These are phyloP conservation scores for Cyclanthera cordifolia DNA, from an alignment of 306 rosid species.

Conservation along the genomic window DNA sequence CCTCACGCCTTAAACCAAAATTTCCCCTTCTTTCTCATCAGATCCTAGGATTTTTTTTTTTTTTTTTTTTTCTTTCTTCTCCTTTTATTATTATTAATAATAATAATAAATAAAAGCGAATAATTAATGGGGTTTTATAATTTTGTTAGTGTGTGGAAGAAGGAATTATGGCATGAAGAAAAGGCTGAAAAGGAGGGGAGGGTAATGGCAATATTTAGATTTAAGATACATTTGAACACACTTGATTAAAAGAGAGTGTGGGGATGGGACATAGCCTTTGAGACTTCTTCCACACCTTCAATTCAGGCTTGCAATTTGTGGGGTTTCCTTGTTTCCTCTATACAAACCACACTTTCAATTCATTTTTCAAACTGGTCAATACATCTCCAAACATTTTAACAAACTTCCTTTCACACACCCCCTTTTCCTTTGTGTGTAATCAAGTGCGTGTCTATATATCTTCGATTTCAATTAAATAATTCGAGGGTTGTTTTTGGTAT, in stretches of 20 bases:
- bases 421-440: not conserved
- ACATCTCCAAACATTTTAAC: slow-evolving; percentile 9
- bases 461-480: not conserved
- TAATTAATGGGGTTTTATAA: not conserved
- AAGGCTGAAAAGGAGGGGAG: slow-evolving; percentile 6
- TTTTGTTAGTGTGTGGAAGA: not conserved
- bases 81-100: not conserved
- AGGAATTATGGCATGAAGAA: not conserved
- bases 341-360: too few species aligned
- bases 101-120: not conserved
- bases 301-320: slow-evolving; percentile 10
- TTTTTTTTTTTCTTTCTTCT: slow-evolving; percentile 26
- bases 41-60: slow-evolving; percentile 67
- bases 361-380: not conserved
- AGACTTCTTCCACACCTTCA: slow-evolving; percentile 30
- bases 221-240: too few species aligned
- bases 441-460: too few species aligned
- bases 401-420: not conserved
- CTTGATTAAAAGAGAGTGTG: not conserved
- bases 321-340: slow-evolving; percentile 30
- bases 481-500: not conserved
- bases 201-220: not conserved
- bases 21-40: slow-evolving; percentile 31
- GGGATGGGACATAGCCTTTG: slow-evolving; percentile 21
- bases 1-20: slow-evolving; percentile 61